A percentile compares a stretch with the other conserved stretches of the same genome.
Evolutionary conservation across 805 yeast species (phyloP).

Genomic region (Isabelozyma gotoi): DNA sequence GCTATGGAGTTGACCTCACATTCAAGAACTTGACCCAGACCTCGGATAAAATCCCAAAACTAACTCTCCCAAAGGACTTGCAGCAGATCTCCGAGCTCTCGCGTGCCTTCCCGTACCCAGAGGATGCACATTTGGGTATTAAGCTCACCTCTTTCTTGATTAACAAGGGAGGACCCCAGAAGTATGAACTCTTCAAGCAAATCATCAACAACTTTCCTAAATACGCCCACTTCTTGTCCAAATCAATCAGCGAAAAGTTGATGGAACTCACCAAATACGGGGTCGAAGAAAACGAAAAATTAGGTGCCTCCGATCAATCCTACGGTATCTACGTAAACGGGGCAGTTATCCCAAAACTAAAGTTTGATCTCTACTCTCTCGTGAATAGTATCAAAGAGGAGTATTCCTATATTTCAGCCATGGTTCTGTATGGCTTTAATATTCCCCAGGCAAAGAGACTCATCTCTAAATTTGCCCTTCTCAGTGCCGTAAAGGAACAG

Average conservation of each 20-base stretch:
- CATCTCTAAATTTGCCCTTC: conserved; percentile 35
- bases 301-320: conserved; percentile 39
- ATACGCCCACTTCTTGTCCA: conserved; percentile 37
- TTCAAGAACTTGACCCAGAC: conserved; percentile 67
- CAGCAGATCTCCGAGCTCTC: conserved; percentile 8
- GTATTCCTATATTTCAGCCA: conserved; percentile 18
- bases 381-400: conserved; percentile 36
- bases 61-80: conserved; percentile 13
- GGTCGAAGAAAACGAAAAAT: conserved; percentile 27
- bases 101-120: conserved; percentile 26
- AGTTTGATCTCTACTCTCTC: conserved; percentile 44
- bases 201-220: conserved; percentile 57
- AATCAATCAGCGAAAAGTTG: conserved; percentile 7
- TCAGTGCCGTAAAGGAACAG: conserved; percentile 38
- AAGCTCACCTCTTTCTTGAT: conserved; percentile 41
- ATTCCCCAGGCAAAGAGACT: conserved; percentile 30
- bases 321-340: conserved; percentile 72
- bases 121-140: conserved; percentile 33
- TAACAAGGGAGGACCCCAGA: conserved; percentile 12
- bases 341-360: conserved; percentile 48
- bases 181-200: conserved; percentile 36
- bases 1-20: conserved; percentile 67
- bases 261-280: conserved; percentile 22
- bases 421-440: conserved; percentile 29
- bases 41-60: conserved; percentile 16